Conservation (phyloP, 164 flowering plant species). For the Annona squamosa region DNA sequence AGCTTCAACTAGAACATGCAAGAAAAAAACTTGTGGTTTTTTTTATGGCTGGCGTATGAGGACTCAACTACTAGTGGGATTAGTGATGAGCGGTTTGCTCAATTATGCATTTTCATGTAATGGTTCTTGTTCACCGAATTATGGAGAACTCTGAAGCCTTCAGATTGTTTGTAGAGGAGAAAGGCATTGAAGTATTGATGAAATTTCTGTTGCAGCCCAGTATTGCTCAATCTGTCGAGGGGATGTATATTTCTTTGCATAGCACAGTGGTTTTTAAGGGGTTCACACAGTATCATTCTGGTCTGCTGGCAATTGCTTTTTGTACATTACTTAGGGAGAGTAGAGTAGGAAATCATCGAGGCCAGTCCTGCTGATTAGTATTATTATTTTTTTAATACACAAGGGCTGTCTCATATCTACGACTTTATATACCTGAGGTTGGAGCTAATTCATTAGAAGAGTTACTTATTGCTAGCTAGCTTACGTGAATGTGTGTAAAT, state of each 20-base stretch:
- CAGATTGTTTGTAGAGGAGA: slow-evolving; percentile 89
- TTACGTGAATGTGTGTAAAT: background rate
- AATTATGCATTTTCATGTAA: slow-evolving; percentile 84
- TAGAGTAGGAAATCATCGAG: slow-evolving; percentile 11
- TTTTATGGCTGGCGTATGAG: too few species aligned
- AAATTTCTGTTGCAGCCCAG: slow-evolving; percentile 80
- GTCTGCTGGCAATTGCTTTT: slow-evolving; percentile 76
- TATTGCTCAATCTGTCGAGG: slow-evolving; percentile 89
- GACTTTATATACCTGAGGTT: too few species aligned
- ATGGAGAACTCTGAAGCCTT: slow-evolving; percentile 94
- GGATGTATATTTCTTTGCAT: slow-evolving; percentile 89
- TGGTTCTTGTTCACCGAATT: slow-evolving; percentile 88
- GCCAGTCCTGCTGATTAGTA: slow-evolving; percentile 5
- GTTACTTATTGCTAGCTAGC: background rate
- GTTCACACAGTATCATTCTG: slow-evolving; percentile 90
- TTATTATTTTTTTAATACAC: too few species aligned
- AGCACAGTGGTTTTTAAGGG: slow-evolving; percentile 94
- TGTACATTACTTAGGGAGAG: slow-evolving; percentile 71
- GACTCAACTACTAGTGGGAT: slow-evolving; percentile 43
- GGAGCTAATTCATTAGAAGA: too few species aligned
- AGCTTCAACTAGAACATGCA: too few species aligned
- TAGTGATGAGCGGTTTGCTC: slow-evolving; percentile 68
- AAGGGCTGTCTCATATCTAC: slow-evolving; percentile 2
- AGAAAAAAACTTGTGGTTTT: too few species aligned
- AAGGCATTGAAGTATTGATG: slow-evolving; percentile 82